Evolutionary conservation across 2,329 filamentous ascomycete genomes (phyloP).

Genomic region (Fusarium incarnatum): DNA sequence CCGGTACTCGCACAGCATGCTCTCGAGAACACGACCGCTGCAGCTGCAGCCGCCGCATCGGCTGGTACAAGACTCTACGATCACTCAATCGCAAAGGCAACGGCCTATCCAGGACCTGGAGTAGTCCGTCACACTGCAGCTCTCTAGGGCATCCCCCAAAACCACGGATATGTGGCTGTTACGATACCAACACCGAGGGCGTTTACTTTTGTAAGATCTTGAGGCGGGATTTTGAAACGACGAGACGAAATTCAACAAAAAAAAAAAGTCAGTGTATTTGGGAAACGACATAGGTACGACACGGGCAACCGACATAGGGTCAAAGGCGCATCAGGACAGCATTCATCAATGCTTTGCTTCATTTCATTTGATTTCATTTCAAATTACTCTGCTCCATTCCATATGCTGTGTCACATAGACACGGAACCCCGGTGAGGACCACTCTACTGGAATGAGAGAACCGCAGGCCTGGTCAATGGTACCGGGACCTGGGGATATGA

Average conservation of each 20-base stretch:
- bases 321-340: slow-evolving; percentile 37
- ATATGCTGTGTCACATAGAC: slow-evolving; percentile 34
- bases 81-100: slow-evolving; percentile 34
- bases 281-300: slow-evolving; percentile 26
- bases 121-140: slow-evolving; percentile 25
- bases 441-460: slow-evolving; percentile 33
- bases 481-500: slow-evolving; percentile 19
- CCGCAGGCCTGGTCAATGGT: slow-evolving; percentile 30
- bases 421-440: slow-evolving; percentile 35
- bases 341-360: slow-evolving; percentile 34
- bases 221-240: slow-evolving; percentile 34
- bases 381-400: slow-evolving; percentile 11
- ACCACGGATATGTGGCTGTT: not conserved
- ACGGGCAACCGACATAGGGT: slow-evolving; percentile 18
- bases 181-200: slow-evolving; percentile 14
- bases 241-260: slow-evolving; percentile 26
- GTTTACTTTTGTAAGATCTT: slow-evolving; percentile 29
- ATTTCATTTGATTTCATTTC: slow-evolving; percentile 3
- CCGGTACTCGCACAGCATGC: slow-evolving; percentile 45
- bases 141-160: slow-evolving; percentile 14
- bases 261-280: slow-evolving; percentile 20
- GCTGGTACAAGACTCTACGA: slow-evolving; percentile 31
- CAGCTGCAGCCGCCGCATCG: slow-evolving; percentile 22
- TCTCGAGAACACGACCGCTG: slow-evolving; percentile 24
- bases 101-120: slow-evolving; percentile 29